Evolutionary conservation across 306 rosid genomes (phyloP), one percentile per base, ranked within the genome.

Genomic region (Senna tora): DNA sequence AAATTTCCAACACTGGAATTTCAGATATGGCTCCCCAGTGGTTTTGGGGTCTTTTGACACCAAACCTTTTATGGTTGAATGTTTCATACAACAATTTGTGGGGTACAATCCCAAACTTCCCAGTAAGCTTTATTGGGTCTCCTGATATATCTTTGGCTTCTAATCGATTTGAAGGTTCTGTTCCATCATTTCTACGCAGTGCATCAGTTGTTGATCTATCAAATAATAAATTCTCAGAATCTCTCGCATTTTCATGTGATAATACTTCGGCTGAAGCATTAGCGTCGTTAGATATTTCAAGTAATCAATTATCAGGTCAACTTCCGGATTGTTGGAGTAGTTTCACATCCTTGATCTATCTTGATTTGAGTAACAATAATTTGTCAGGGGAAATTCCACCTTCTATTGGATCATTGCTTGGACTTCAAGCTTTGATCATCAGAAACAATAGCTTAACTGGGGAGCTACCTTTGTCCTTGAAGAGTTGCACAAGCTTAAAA

Each of bases 281-380:
- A 12, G 21, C 8, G 12, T 5, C 10, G 0, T 11, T 77, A 6
- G 72, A 77, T n/a, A 22, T 62, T 62, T 77, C 76, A 2, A 19
- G 39, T 2, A 77, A 70, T 7, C 50, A 15, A 4, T 7, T 75
- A 3, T 69, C 43, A 0, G 65, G 65, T 4, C 12, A 47, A 2
- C 45, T 79, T 59, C 75, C 78, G 5, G 17, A 73, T 41, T 79
- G 82, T 30, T 73, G 71, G 78, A 66, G 13, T 1, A 14, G 60
- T 10, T 56, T 66, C 74, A 56, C 61, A 4, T 56, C 79, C 56
- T 21, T 77, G 4, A 47, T 1, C 1, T 77, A 70, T 77, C 0
- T 77, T 2, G 76, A 77, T 62, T 43, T 77, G 66, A 77, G 72
- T n/a, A 17, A 62, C 33, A 77, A 77, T 9, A 62, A 30, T 11